Evolutionary conservation across 208 protist genomes (phyloP), one percentile per base, ranked within the genome.

Genomic region (Spongospora subterranea): DNA sequence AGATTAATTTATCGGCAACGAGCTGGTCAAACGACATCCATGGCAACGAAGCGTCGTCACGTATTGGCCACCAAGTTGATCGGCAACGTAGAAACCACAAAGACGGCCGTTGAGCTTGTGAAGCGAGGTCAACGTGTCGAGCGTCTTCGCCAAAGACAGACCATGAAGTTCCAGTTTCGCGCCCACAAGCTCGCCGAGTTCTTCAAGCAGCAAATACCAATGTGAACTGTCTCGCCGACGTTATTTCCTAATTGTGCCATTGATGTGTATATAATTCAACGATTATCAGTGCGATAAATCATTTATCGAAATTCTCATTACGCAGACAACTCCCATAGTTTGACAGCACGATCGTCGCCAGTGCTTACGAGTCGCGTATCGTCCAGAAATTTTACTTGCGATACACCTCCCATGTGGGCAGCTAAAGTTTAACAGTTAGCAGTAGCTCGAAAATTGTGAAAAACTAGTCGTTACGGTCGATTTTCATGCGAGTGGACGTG

Each of bases 201-300:
- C n/a, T 82, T 82, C 71, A 82, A 43, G 71, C 71, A 82, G 35
- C 71, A 82, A n/a, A n/a, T 82, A n/a, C 71, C 71, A 20, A 6
- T 82, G 71, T 82, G 35, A 82, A 60, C 50, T 29, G 13, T 29
- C 50, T 60, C 6, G 24, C 6, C 50, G 24, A 29, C 50, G 13
- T 24, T 29, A 60, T 60, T 60, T 60, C 50, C 6, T 29, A 60
- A 24, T 29, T 60, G 50, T 29, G 6, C 50, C 13, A 24, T n/a
- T n/a, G n/a, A n/a, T n/a, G n/a, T n/a, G n/a, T n/a, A n/a, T n/a
- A n/a, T n/a, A n/a, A n/a, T 60, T 60, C 24, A 6, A 24, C 50
- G 24, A 29, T 60, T 60, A 60, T 60, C 24, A 60, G 50, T 29
- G 24, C 50, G 24, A 29, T 60, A 24, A 29, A 60, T 6, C 6